Percentiles rank a stretch among this genome's conserved stretches.
Conservation (phyloP, 2,329 filamentous ascomycete genomes). For the Anthostomella pinea region DNA sequence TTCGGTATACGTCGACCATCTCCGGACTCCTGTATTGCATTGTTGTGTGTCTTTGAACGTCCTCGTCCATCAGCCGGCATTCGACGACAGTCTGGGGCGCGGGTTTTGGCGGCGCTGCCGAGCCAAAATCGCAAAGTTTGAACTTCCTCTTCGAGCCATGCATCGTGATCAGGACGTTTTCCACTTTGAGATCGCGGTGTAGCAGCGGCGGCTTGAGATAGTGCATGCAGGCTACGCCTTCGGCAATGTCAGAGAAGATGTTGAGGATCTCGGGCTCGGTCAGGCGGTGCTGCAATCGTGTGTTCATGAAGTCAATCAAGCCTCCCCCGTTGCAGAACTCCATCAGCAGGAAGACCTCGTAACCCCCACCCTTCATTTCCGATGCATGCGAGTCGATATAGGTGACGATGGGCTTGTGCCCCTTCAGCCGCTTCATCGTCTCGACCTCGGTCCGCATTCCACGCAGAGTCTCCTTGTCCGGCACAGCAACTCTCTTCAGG, state of each 20-base stretch:
- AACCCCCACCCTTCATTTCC: conserved; percentile 86
- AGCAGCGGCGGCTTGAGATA: conserved; percentile 92
- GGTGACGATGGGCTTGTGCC: conserved; percentile 91
- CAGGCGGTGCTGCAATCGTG: conserved; percentile 87
- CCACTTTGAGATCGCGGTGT: conserved; percentile 94
- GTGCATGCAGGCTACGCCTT: conserved; percentile 98
- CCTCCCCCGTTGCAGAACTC: conserved; percentile 94
- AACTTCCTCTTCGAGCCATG: conserved; percentile 68
- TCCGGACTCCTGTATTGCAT: conserved; percentile 96
- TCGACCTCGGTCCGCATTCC: conserved; percentile 98
- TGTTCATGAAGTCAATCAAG: conserved; percentile 99
- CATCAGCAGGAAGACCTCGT: conserved; percentile 98
- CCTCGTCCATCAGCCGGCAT: conserved; percentile 90
- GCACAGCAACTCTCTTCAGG: conserved; percentile 91
- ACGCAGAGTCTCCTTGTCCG: conserved; percentile 89
- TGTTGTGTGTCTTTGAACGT: conserved; percentile 95
- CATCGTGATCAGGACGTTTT: conserved; percentile 88
- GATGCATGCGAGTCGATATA: conserved; percentile 99
- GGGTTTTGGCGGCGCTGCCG: conserved; percentile 76
- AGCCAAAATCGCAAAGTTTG: conserved; percentile 98
- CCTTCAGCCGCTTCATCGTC: conserved; percentile 99
- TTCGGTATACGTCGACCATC: conserved; percentile 97
- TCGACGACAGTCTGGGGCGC: conserved; percentile 85
- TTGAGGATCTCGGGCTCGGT: conserved; percentile 96
- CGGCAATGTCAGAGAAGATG: conserved; percentile 94